Base-by-base conservation (phyloP, 371 early-diverging fungal species). In the Mortierella sp. region DNA sequence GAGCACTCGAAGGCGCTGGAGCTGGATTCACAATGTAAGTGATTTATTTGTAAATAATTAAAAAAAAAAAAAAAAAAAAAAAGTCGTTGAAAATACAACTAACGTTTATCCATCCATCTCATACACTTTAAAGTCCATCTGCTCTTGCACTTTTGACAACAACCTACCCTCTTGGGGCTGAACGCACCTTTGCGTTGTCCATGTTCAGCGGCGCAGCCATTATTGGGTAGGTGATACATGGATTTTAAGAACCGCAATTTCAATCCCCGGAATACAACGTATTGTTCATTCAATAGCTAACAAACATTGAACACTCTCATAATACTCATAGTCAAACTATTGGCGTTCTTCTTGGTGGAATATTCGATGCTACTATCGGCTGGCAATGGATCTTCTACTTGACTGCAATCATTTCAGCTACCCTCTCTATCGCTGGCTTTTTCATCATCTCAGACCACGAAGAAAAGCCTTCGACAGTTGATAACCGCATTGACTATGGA, bases 311-410 rank as follows among this genome's bases (percentile, higher is more conserved):
- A 4, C n/a, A n/a, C 8, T 22, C 19, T 8, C 52, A 16, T 52
- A n/a, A 52, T 9, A 3, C 28, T 55, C 22, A 55, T 55, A 55
- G 55, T 28, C 55, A 55, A 28, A 55, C 55, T 11, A 33, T 83
- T 32, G 87, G 87, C 28, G 78, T 85, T 53, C 67, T 86, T 47
- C 59, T 86, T 19, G 84, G 86, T 19, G 87, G 87, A 22, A 67
- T 78, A 45, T 47, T 86, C 10, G 76, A 83, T 8, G 58, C 65
- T 4, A 75, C 84, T 10, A 69, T 75, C 32, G 75, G 87, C 22
- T 87, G 87, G 87, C 66, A 83, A 21, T 84, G 85, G 84, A 84
- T 84, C 52, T 87, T 87, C 53, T 80, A 70, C 69, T 52, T 87
- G 47, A 83, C 83, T 16, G 85, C 83, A 11, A 83, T 86, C 21